phyloP scores from a whole-genome alignment of 805 yeast genomes.

The Yarrowia keelungensis region DNA sequence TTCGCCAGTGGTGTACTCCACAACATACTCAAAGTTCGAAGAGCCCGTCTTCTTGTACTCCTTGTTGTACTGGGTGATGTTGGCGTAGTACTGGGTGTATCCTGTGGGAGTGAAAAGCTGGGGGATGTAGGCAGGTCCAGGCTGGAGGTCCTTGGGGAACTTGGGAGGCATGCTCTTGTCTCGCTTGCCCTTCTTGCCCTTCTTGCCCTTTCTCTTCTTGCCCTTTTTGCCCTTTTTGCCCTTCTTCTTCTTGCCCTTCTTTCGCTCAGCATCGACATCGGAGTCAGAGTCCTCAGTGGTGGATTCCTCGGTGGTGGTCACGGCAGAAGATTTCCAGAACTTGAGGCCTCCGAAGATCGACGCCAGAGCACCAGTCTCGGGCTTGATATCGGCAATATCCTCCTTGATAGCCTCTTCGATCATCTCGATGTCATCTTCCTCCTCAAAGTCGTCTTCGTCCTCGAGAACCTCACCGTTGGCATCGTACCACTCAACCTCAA shows the following conservation, averaged over 20 bases:
- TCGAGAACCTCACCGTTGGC: slow-evolving; percentile 1
- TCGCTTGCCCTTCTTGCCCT: slow-evolving; percentile 41
- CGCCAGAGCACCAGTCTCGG: slow-evolving; percentile 6
- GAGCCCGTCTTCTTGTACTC: slow-evolving; percentile 50
- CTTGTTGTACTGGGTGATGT: slow-evolving; percentile 59
- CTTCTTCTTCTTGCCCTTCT: slow-evolving; percentile 23
- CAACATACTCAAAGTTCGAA: slow-evolving; percentile 59
- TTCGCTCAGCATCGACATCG: slow-evolving; percentile 15
- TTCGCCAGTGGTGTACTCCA: slow-evolving; percentile 75
- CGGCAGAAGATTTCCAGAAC: slow-evolving; percentile 10
- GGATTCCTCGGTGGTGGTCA: not conserved
- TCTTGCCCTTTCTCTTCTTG: slow-evolving; percentile 13
- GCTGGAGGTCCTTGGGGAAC: slow-evolving; percentile 60
- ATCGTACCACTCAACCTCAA: slow-evolving; percentile 43
- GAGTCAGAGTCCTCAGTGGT: not conserved
- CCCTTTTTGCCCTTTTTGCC: slow-evolving; percentile 17
- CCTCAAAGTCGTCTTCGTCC: slow-evolving; percentile 6
- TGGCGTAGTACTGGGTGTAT: slow-evolving; percentile 77
- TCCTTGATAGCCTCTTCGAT: not conserved
- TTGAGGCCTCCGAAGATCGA: slow-evolving; percentile 41
- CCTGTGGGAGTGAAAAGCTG: slow-evolving; percentile 76
- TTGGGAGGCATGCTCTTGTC: slow-evolving; percentile 70
- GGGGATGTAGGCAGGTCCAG: slow-evolving; percentile 79
- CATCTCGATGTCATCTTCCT: not conserved
- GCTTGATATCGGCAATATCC: slow-evolving; percentile 1